These are phyloP conservation scores for Royoungia palumana DNA, from an alignment of 768 basidiomycete genomes.

Conservation along the genomic window DNA sequence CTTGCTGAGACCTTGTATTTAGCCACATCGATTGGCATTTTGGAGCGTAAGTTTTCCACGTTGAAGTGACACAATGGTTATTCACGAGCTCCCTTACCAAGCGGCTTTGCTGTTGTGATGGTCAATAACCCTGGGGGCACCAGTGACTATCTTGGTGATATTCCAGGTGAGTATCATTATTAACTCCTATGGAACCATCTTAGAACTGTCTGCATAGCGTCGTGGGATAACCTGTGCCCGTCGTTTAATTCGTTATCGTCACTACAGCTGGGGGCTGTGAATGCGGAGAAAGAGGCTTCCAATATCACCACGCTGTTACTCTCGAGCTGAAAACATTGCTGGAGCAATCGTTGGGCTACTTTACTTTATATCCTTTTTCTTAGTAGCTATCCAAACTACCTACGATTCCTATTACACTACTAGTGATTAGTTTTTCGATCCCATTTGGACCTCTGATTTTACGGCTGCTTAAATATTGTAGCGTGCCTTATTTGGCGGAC, in stretches of 20 bases:
- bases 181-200: neutral
- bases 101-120: conserved; percentile 28
- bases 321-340: conserved; percentile 4
- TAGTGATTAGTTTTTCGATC: no score
- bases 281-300: conserved; percentile 15
- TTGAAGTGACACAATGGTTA: neutral
- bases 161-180: conserved; percentile 13
- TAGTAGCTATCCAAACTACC: no score
- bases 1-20: neutral
- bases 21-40: conserved; percentile 33
- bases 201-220: conserved; percentile 5
- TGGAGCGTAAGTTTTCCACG: conserved; percentile 13
- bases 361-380: no score
- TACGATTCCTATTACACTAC: no score
- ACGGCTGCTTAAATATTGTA: no score
- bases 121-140: conserved; percentile 23
- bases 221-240: conserved; percentile 28
- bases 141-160: conserved; percentile 8
- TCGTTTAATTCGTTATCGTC: conserved; percentile 14
- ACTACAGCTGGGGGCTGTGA: conserved; percentile 21
- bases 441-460: no score
- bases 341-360: no score
- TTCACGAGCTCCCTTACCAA: conserved; percentile 1
- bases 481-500: no score
- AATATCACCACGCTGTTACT: conserved; percentile 19